Base-by-base conservation (phyloP, 495 filamentous ascomycete genomes). In the Choiromyces venosus region DNA sequence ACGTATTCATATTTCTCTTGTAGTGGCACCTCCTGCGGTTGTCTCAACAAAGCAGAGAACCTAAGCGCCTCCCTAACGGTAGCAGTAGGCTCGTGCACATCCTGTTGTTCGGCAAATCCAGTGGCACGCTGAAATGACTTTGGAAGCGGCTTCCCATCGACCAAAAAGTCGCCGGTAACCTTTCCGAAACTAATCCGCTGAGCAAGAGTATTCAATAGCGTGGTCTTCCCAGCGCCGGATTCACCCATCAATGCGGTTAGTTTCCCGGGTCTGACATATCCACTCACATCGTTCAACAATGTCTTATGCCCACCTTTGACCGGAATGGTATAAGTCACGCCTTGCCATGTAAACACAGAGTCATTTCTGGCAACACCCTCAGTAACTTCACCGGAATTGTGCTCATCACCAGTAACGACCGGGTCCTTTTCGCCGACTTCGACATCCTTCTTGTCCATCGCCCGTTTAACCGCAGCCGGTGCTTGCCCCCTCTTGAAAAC, bases 271-370 rank as follows among this genome's bases (percentile, higher is more conserved):
- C 87, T 87, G 25, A 92, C 90, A 77, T 86, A 92, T 67, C 91
- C 91, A 73, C 89, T 85, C 6, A 92, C 88, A 78, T 90, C 83
- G 35, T 88, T 82, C 8, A 93, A 81, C 1, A 93, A 80, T 42
- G 86, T 84, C 65, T 85, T 85, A 73, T 89, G 83, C 1, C 88
- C 87, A 42, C 84, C 86, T 44, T 89, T 85, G 77, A 85, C 86
- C 16, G 89, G 88, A 61, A 93, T 91, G 1, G 85, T 89, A 76
- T 95, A 96, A 79, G 88, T 90, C 52, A 97, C 87, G 73, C 91
- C 84, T 74, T 91, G 88, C 89, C 90, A 96, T 0, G 92, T 94
- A 75, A 96, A 89, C 37, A 96, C 82, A n/a, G 81, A 85, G 18
- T 87, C 87, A 67, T 88, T 90, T 71, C 84, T 85, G 2, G 87